These are phyloP conservation scores for Trapa incisa DNA, from an alignment of 345 rosid genomes.

Conservation along the genomic window DNA sequence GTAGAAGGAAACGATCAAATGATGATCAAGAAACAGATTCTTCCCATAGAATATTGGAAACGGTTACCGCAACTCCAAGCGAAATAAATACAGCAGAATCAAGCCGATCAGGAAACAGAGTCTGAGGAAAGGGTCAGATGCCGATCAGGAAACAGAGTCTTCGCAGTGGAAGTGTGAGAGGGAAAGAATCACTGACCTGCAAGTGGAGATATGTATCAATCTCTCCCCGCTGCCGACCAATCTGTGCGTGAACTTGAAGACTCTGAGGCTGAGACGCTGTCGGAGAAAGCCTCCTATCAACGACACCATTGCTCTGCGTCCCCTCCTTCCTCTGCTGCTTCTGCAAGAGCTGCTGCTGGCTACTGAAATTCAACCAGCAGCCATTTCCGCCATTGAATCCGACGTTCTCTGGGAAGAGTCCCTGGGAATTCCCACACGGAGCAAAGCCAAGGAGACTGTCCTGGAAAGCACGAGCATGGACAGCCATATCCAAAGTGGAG, in stretches of 20 bases:
- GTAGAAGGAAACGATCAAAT: too few species aligned
- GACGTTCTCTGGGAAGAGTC: neutral
- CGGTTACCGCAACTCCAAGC: too few species aligned
- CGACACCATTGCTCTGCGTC: constrained; percentile 5
- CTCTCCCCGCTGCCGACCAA: constrained; percentile 48
- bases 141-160: too few species aligned
- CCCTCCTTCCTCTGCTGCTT: constrained; percentile 17
- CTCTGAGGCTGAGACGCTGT: constrained; percentile 9
- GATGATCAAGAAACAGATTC: neutral
- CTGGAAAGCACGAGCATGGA: constrained; percentile 49
- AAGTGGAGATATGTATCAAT: constrained; percentile 40
- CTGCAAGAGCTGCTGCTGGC: constrained; percentile 13
- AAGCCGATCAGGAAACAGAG: too few species aligned
- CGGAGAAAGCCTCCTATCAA: neutral
- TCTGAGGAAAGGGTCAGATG: too few species aligned
- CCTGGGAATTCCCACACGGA: constrained; percentile 16
- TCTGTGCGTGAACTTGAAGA: constrained; percentile 17
- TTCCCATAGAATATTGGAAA: too few species aligned
- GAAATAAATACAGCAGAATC: too few species aligned
- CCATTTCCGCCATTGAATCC: neutral
- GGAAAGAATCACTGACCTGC: constrained; percentile 35
- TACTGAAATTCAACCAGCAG: constrained; percentile 12
- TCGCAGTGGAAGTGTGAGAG: too few species aligned
- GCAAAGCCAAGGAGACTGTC: constrained; percentile 23
- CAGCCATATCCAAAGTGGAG: constrained; percentile 39